Base-by-base conservation (phyloP, 768 basidiomycete species). In the Amanita phalloides region DNA sequence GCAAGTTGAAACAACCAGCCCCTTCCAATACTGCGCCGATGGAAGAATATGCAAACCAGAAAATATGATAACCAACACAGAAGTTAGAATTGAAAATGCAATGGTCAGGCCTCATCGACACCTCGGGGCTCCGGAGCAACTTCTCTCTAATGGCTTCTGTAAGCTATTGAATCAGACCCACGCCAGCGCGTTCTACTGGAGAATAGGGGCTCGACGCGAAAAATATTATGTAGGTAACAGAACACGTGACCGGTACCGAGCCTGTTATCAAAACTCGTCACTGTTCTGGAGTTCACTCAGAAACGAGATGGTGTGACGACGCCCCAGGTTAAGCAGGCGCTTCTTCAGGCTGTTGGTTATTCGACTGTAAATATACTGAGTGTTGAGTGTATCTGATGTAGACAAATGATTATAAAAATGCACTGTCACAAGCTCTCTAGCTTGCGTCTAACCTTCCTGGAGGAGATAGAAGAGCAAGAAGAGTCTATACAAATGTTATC, bases 361-460 rank as follows among this genome's bases (percentile, higher is more conserved):
- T 6, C n/a, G 4, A 8, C 10, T 46, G 25, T 28, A 35, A 6
- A 17, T 3, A 13, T 17, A 9, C 41, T 10, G n/a, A 33, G 23
- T 33, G 0, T 35, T 28, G n/a, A 21, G 20, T n/a, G 20, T 44
- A 32, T 42, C 36, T 17, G 17, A 36, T 28, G 2, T 49, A 90
- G 87, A 86, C 84, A 25, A 86, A 81, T 56, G 82, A 84, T 28
- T 82, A 86, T 65, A 84, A 80, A 57, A 78, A 68, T 51, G 62
- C 74, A 8, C 58, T 89, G 39, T 62, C 62, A 21, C 74, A 76
- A 39, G 86, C 86, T 0, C 84, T 76, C 58, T 77, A 82, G 7
- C 65, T 78, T 42, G 81, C 84, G 0, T 58, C 58, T 8, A 65
- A 68, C 43, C 68, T 90, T 4, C 82, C 86, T 0, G 87, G 88